These are phyloP conservation scores for Mycocentrospora acerina DNA, from an alignment of 2,329 filamentous ascomycete species.

Conservation along the genomic window DNA sequence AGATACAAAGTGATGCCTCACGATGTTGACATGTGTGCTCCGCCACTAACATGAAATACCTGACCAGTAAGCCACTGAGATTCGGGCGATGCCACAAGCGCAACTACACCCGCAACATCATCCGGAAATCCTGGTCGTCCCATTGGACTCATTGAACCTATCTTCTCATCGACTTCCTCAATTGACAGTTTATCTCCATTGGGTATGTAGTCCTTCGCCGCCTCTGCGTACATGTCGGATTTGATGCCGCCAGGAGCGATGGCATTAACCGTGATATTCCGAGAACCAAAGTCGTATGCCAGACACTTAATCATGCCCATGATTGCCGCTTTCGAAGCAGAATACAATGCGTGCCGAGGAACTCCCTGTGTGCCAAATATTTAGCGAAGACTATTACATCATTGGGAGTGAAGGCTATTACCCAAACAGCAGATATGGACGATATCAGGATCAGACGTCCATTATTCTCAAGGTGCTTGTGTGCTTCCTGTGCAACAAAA, in stretches of 20 bases:
- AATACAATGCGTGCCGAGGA: slow-evolving; percentile 58
- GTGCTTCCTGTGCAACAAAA: no score
- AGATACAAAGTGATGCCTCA: no score
- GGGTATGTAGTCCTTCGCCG: slow-evolving; percentile 65
- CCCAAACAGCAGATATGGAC: no score
- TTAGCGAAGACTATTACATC: no score
- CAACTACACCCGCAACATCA: slow-evolving; percentile 68
- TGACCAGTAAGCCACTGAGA: slow-evolving; percentile 59
- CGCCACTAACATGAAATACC: slow-evolving; percentile 52
- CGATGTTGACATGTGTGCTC: no score
- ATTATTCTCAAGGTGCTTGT: no score
- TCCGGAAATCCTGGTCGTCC: slow-evolving; percentile 67
- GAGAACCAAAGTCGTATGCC: slow-evolving; percentile 54
- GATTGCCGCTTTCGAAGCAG: slow-evolving; percentile 56
- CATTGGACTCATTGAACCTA: slow-evolving; percentile 65
- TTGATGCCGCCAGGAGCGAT: slow-evolving; percentile 60
- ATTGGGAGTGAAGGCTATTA: no score
- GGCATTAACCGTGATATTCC: slow-evolving; percentile 62
- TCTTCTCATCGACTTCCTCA: slow-evolving; percentile 63
- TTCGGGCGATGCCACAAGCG: slow-evolving; percentile 60
- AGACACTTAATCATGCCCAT: slow-evolving; percentile 58
- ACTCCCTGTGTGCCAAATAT: no score
- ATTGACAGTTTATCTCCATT: slow-evolving; percentile 57
- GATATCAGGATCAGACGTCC: no score
- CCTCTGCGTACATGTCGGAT: slow-evolving; percentile 62